A percentile compares a stretch with the other conserved stretches of the same genome.
phyloP scores from a whole-genome alignment of 768 basidiomycete genomes.

The Tulasnella calospora region DNA sequence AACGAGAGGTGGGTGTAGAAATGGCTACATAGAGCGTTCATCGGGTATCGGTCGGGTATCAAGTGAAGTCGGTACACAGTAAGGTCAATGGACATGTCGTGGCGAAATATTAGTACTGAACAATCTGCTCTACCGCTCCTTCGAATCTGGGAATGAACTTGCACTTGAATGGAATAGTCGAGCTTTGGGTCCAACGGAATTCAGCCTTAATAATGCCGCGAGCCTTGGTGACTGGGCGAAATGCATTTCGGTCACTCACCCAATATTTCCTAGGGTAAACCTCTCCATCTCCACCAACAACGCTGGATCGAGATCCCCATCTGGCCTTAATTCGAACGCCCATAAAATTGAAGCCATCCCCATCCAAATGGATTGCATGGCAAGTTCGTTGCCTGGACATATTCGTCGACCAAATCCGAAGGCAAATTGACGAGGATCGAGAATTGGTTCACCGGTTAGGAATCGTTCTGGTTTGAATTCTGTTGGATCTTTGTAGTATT shows the following conservation, averaged over 20 bases:
- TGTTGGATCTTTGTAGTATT: neutral
- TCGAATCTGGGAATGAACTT: neutral
- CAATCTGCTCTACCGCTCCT: neutral
- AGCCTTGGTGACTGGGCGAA: neutral
- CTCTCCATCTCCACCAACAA: neutral
- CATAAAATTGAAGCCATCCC: neutral
- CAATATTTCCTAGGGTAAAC: neutral
- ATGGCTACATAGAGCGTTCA: neutral
- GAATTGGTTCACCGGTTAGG: neutral
- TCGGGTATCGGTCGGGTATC: neutral
- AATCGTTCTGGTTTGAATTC: constrained; percentile 26
- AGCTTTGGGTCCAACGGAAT: neutral
- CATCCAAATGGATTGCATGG: neutral
- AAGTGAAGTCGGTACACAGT: neutral
- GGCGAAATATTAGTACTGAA: neutral
- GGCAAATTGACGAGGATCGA: neutral
- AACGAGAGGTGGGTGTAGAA: neutral
- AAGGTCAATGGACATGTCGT: neutral
- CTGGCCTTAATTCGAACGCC: neutral
- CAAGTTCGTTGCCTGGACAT: constrained; percentile 16
- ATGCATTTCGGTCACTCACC: neutral
- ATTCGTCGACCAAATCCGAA: constrained; percentile 18
- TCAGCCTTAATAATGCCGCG: neutral
- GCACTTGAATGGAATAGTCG: neutral
- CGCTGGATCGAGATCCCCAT: neutral